phyloP scores from a whole-genome alignment of 1,284 basidiomycete genomes.

The Pisolithus thermaeus region DNA sequence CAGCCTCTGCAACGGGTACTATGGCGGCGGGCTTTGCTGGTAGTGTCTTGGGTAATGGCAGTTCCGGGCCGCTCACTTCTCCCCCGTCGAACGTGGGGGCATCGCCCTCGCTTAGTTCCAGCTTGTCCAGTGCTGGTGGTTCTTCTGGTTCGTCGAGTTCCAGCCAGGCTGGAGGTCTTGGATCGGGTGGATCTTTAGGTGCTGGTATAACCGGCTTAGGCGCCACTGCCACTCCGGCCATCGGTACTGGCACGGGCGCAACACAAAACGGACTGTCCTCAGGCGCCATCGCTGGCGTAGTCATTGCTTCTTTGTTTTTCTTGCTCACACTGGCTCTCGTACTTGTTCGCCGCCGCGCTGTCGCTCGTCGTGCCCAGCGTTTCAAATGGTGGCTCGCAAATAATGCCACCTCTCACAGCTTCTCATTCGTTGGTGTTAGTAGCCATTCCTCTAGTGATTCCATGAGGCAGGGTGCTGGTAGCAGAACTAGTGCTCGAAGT shows the following conservation, averaged over 20 bases:
- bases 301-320: conserved; percentile 19
- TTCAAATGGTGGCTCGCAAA: conserved; percentile 24
- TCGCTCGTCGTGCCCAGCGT: conserved; percentile 24
- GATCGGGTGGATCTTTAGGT: not conserved
- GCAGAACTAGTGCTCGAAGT: conserved; percentile 30
- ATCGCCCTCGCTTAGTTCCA: not conserved
- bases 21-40: not conserved
- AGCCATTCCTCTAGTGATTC: conserved; percentile 1
- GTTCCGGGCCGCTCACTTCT: not conserved
- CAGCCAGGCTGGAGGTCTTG: not conserved
- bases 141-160: not conserved
- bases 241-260: conserved; percentile 1
- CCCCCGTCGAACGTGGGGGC: not conserved
- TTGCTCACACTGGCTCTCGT: conserved; percentile 22
- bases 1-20: not conserved
- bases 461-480: not conserved
- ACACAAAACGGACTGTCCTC: conserved; percentile 17
- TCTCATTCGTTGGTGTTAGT: conserved; percentile 2
- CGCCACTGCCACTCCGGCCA: conserved; percentile 5
- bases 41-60: not conserved
- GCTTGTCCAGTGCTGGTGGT: not conserved
- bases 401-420: conserved; percentile 1
- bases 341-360: conserved; percentile 30
- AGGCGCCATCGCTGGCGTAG: conserved; percentile 27
- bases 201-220: not conserved